Evolutionary conservation across 805 yeast species (phyloP).

Genomic region (Lachancea mirantina): DNA sequence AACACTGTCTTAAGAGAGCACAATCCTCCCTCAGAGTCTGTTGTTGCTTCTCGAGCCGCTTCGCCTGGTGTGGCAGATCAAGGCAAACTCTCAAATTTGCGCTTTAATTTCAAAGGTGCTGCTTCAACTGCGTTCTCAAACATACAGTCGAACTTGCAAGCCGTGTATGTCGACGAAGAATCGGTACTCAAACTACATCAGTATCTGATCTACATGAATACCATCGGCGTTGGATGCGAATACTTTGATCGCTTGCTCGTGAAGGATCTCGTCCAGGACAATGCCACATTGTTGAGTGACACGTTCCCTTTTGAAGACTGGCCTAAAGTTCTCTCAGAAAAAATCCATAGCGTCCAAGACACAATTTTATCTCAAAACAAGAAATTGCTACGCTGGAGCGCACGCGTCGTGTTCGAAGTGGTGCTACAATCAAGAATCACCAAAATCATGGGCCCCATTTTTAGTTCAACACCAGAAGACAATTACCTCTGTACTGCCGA

Average conservation of each 20-base stretch:
- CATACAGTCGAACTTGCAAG: conserved; percentile 30
- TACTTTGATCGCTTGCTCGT: conserved; percentile 49
- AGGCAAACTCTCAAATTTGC: conserved; percentile 21
- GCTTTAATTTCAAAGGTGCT: conserved; percentile 30
- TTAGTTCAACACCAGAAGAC: conserved; percentile 19
- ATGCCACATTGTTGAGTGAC: conserved; percentile 26
- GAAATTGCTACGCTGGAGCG: conserved; percentile 33
- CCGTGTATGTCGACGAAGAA: conserved; percentile 29
- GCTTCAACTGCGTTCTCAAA: conserved; percentile 38
- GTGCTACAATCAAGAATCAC: conserved; percentile 33
- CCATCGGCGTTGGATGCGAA: conserved; percentile 54
- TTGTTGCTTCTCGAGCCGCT: conserved; percentile 8
- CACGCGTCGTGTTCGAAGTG: conserved; percentile 38
- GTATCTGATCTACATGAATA: conserved; percentile 64
- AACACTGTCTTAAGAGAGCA: conserved; percentile 19
- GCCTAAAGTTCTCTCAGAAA: conserved; percentile 20
- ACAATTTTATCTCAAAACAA: conserved; percentile 23
- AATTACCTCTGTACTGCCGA: conserved; percentile 24
- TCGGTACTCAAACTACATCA: conserved; percentile 40
- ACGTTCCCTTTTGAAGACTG: conserved; percentile 37
- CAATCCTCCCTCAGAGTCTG: conserved; percentile 13
- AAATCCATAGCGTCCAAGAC: conserved; percentile 22
- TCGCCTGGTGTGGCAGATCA: conserved; percentile 13
- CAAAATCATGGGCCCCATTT: conserved; percentile 39
- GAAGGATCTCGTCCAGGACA: conserved; percentile 28